Conservation (phyloP, 2,329 filamentous ascomycete genomes). For the Talaromyces pinophilus region DNA sequence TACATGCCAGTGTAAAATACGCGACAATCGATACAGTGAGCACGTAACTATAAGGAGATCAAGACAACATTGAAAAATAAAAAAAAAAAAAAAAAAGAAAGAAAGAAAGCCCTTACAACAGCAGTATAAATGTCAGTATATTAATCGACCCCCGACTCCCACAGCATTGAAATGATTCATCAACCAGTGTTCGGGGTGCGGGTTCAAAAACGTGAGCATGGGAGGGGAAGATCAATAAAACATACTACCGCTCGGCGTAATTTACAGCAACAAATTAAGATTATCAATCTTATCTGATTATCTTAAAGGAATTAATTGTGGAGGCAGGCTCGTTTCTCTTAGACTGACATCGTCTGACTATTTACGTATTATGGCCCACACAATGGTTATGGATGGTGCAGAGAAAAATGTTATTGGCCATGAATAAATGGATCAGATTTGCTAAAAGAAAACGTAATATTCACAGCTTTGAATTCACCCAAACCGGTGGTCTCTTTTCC, state of each 20-base stretch:
- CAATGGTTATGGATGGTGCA: neutral
- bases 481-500: constrained; percentile 66
- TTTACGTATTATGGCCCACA: neutral
- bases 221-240: neutral
- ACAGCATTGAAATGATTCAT: too few species aligned
- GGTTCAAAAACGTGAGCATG: neutral
- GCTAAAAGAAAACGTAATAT: neutral
- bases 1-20: neutral
- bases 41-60: neutral
- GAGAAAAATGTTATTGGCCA: neutral
- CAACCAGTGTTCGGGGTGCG: neutral
- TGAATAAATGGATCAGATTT: neutral
- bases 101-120: neutral
- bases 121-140: neutral
- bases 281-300: constrained; percentile 14
- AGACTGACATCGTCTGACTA: neutral
- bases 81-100: neutral
- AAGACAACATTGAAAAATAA: neutral
- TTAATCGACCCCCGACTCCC: neutral
- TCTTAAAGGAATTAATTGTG: neutral
- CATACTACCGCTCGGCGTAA: neutral
- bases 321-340: neutral
- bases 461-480: constrained; percentile 39
- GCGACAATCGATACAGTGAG: neutral
- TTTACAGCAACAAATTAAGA: neutral